Evolutionary conservation across 176 grass and related monocot species (phyloP), one percentile per base, ranked within the genome.

Genomic region (Phragmites australis): DNA sequence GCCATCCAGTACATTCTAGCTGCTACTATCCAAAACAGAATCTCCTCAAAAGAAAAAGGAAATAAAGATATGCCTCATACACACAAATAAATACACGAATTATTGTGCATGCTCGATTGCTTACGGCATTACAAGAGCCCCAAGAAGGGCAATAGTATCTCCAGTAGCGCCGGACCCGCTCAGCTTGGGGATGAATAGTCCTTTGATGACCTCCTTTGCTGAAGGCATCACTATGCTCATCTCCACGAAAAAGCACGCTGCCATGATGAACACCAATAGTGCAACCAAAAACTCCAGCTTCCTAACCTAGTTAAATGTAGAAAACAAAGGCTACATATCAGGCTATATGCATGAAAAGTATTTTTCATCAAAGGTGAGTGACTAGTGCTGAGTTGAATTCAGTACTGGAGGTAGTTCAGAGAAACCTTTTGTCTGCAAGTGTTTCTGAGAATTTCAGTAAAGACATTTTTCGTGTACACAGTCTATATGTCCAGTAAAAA

Each of bases 51-150:
- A 64, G 3, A 29, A 37, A 61, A 61, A 21, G 2, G 15, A 60
- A 45, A 76, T 6, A 75, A 41, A 75, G 21, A 77, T 63, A n/a
- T 2, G 6, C 19, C 19, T 0, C n/a, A 52, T 40, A 55, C 7
- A 55, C 31, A 41, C 50, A 41, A 6, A 32, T 48, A 46, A 37
- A 22, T 3, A 54, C 0, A 46, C 1, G 11, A 68, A 56, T 47
- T 48, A 60, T 18, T 48, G 12, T 31, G 23, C 12, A 64, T 10
- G 9, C 17, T 68, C 19, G 49, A 37, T 63, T 72, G 18, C 88
- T 91, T 86, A 97, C 91, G 91, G 94, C 94, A 97, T 97, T 60
- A 97, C 74, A 26, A 97, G 94, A 84, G 91, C 84, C 5, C 91
- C 94, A 23, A 97, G 71, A 56, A 97, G 88, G 51, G 91, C 91